Evolutionary conservation across 306 rosid genomes (phyloP), one percentile per base, ranked within the genome.

Genomic region (Vigna mungo): DNA sequence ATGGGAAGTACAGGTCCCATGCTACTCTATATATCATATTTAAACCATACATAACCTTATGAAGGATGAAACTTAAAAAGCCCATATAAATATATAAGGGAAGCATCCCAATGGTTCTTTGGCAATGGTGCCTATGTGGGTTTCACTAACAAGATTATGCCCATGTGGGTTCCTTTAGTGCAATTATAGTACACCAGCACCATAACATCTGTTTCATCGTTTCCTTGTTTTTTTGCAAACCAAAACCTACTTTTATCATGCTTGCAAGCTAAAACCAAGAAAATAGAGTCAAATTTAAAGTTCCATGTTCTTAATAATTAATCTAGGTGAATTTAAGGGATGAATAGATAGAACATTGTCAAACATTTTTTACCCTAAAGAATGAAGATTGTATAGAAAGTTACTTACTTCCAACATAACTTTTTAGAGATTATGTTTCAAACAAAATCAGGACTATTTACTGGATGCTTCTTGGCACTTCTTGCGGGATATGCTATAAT

Each of bases 401-500:
- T 59, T 59, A 14, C 66, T 59, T 59, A 14, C 66, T 59, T 59
- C n/a, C 23, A 55, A 64, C 58, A 74, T 68, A 65, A 59, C 60
- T 43, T 21, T 58, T 71, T 69, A 1, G 74, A 32, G 37, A 65
- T 75, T 63, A 1, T 77, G 20, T 13, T 75, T 53, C 27, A 70
- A 72, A 72, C 58, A 63, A 44, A 69, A 80, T 49, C 88, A 95
- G 99, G 99, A 51, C 81, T 95, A 72, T 92, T 95, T 72, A 77
- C 96, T 5, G 99, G 99, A 55, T 88, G 98, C 72, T 83, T 95
- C 56, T 7, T 86, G 41, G 97, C 94, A 2, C 97, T 95, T 52
- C 85, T 95, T 12, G 90, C 81, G 32, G 99, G 97, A 72, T 95
- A 95, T 78, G 92, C 85, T 66, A 84, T 91, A 52, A 89, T 95